phyloP scores from a whole-genome alignment of 73 alveolate species.

The Stentor roeselii region DNA sequence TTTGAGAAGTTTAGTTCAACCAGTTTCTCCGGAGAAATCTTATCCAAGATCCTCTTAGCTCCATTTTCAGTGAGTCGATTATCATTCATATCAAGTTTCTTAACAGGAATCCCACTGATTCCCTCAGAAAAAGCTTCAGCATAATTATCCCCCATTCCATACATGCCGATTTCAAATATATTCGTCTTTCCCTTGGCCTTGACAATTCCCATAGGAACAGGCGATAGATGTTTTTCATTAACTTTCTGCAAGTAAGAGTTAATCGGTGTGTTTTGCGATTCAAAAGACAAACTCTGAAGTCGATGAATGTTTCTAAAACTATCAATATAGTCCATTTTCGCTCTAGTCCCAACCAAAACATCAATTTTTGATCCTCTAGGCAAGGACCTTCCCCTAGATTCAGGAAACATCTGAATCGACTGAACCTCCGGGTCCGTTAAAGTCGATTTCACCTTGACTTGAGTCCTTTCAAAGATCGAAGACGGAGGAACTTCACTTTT shows the following conservation, averaged over 20 bases:
- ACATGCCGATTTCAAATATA: background rate
- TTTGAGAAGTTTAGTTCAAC: slow-evolving; percentile 5
- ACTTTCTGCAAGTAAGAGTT: slow-evolving; percentile 11
- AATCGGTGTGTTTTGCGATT: slow-evolving; percentile 9
- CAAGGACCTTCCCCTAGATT: no score
- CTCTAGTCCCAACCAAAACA: slow-evolving; percentile 10
- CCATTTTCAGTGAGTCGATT: slow-evolving; percentile 23
- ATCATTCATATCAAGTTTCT: background rate
- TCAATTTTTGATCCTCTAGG: background rate
- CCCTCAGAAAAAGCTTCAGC: slow-evolving; percentile 32
- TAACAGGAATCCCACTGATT: background rate
- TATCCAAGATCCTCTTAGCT: background rate
- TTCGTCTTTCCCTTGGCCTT: background rate
- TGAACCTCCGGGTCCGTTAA: no score
- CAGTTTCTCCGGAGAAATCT: background rate
- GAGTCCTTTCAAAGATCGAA: no score
- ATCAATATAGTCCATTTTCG: slow-evolving; percentile 19
- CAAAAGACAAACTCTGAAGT: background rate
- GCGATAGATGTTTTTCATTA: slow-evolving; percentile 12
- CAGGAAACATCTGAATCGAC: no score
- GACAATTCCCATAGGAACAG: slow-evolving; percentile 28
- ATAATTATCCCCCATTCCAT: slow-evolving; percentile 28
- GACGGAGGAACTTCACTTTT: no score
- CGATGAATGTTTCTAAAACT: background rate
- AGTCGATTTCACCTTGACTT: no score